phyloP scores from a whole-genome alignment of 768 basidiomycete species.

The Mycena galericulata region DNA sequence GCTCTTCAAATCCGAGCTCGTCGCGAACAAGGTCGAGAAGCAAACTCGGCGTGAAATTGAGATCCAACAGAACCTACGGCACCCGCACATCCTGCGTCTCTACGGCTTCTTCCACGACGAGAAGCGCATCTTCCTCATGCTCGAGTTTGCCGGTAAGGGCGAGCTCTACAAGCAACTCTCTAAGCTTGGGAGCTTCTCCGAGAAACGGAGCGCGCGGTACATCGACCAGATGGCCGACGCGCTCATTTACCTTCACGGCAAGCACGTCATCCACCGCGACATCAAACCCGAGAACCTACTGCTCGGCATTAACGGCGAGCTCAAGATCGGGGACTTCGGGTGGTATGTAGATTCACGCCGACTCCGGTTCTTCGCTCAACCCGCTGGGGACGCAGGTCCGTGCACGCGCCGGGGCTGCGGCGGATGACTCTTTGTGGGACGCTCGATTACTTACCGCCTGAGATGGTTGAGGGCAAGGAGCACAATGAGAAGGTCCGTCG shows the following conservation, averaged over 20 bases:
- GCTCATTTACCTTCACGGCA: slow-evolving; percentile 88
- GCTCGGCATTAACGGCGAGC: slow-evolving; percentile 93
- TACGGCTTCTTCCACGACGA: slow-evolving; percentile 99
- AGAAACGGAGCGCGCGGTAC: slow-evolving; percentile 89
- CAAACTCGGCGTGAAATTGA: slow-evolving; percentile 98
- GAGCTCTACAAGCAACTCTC: slow-evolving; percentile 97
- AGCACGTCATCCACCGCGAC: slow-evolving; percentile 98
- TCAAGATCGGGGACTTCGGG: slow-evolving; percentile 99
- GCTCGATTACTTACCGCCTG: slow-evolving; percentile 95
- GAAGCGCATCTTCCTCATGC: slow-evolving; percentile 97
- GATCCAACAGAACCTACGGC: slow-evolving; percentile 95
- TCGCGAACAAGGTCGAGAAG: slow-evolving; percentile 92
- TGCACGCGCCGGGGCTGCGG: slow-evolving; percentile 93
- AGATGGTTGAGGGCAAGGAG: slow-evolving; percentile 95
- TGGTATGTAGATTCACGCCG: slow-evolving; percentile 69
- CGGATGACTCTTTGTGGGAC: slow-evolving; percentile 95
- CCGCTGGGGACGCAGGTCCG: slow-evolving; percentile 44
- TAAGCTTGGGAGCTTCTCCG: slow-evolving; percentile 87
- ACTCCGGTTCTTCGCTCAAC: not conserved
- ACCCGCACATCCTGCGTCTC: slow-evolving; percentile 93
- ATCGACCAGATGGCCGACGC: slow-evolving; percentile 99
- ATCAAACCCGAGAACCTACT: slow-evolving; percentile 99
- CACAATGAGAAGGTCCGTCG: slow-evolving; percentile 81
- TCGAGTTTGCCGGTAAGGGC: slow-evolving; percentile 97
- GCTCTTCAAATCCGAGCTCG: slow-evolving; percentile 96